Evolutionary conservation across 2,329 filamentous ascomycete genomes (phyloP).

Genomic region (Fusarium tricinctum): DNA sequence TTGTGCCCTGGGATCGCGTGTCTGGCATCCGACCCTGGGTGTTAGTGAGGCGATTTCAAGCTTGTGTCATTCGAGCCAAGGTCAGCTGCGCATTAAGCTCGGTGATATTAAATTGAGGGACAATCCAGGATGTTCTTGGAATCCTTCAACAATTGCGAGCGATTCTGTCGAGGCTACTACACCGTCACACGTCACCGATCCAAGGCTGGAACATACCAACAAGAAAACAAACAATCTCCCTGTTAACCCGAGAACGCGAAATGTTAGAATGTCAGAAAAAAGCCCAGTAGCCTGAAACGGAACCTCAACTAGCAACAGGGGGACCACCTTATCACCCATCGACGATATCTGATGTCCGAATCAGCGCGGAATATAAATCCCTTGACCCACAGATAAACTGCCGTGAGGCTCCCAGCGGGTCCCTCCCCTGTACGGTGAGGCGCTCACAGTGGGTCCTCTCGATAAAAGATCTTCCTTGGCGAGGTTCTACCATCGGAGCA

Average conservation of each 20-base stretch:
- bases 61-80: conserved; percentile 19
- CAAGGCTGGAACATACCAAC: not conserved
- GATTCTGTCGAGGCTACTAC: not conserved
- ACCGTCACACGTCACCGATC: conserved; percentile 2
- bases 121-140: not conserved
- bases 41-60: conserved; percentile 19
- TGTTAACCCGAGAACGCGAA: not conserved
- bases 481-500: conserved; percentile 11
- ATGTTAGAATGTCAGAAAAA: not conserved
- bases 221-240: not conserved
- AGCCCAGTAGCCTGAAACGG: not conserved
- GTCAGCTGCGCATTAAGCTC: not conserved
- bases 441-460: conserved; percentile 7
- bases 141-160: not conserved
- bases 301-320: not conserved
- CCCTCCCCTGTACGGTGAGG: conserved; percentile 20
- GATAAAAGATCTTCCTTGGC: conserved; percentile 27
- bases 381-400: conserved; percentile 30
- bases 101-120: not conserved
- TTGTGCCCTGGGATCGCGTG: not conserved
- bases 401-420: conserved; percentile 28
- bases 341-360: conserved; percentile 1
- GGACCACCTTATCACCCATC: not conserved
- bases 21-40: not conserved
- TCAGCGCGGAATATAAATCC: conserved; percentile 5